These are phyloP conservation scores for Globisporangium orthogonon DNA, from an alignment of 352 stramenopile species.

Conservation along the genomic window DNA sequence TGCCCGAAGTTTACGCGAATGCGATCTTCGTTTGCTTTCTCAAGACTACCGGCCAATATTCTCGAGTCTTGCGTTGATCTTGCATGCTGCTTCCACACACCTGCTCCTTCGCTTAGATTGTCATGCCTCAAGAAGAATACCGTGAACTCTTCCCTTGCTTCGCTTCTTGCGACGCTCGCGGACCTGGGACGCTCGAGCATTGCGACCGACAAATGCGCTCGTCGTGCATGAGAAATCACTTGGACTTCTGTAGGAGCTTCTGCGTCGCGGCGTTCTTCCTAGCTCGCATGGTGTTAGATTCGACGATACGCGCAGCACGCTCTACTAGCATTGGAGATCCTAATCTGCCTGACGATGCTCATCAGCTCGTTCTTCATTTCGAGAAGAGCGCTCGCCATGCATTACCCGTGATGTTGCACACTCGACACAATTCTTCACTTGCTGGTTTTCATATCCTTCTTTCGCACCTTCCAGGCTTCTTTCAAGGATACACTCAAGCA, in stretches of 20 bases:
- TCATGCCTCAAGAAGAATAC: background rate
- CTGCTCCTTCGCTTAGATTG: background rate
- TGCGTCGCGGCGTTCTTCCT: constrained; percentile 54
- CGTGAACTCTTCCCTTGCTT: too few species aligned
- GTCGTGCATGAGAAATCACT: constrained; percentile 58
- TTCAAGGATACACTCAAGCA: constrained; percentile 51
- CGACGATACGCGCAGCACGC: constrained; percentile 20
- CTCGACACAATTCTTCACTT: too few species aligned
- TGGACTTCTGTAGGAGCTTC: constrained; percentile 65
- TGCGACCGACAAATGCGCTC: constrained; percentile 33
- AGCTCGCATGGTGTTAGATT: constrained; percentile 37
- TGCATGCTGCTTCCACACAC: too few species aligned
- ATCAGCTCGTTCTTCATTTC: constrained; percentile 73
- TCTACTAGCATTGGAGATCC: constrained; percentile 33
- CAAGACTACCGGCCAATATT: constrained; percentile 55
- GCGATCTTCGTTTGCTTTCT: constrained; percentile 60
- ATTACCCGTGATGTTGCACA: too few species aligned
- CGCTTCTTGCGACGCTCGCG: constrained; percentile 17
- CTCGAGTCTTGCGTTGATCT: background rate
- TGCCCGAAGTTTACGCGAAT: constrained; percentile 24
- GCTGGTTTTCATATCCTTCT: background rate
- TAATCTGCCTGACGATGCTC: constrained; percentile 40
- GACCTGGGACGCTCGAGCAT: constrained; percentile 58
- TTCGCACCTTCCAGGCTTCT: constrained; percentile 34
- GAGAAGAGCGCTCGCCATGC: constrained; percentile 23